phyloP scores from a whole-genome alignment of 371 early-diverging fungal species.

The Enterocytospora artemiae region DNA sequence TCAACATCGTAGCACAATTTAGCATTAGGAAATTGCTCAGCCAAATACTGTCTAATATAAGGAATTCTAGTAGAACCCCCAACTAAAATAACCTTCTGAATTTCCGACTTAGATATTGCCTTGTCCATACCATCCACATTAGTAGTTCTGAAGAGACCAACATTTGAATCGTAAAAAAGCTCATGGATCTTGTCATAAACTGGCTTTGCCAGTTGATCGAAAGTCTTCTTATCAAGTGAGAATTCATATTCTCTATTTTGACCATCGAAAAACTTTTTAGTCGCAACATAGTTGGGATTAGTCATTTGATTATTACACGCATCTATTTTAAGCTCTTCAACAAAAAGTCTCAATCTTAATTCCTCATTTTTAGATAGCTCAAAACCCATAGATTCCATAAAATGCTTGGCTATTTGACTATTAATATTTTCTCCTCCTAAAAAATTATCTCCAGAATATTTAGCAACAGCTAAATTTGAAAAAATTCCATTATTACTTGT shows the following conservation, averaged over 20 bases:
- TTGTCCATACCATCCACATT: slow-evolving; percentile 19
- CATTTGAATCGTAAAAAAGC: slow-evolving; percentile 18
- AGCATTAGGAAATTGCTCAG: slow-evolving; percentile 43
- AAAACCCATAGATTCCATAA: slow-evolving; percentile 74
- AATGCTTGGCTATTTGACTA: slow-evolving; percentile 76
- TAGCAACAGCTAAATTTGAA: slow-evolving; percentile 61
- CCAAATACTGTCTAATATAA: slow-evolving; percentile 48
- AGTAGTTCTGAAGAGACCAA: slow-evolving; percentile 16
- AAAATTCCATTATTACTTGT: slow-evolving; percentile 73
- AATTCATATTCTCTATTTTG: slow-evolving; percentile 63
- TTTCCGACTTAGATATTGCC: slow-evolving; percentile 13
- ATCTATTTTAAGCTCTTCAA: slow-evolving; percentile 51
- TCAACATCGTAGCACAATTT: slow-evolving; percentile 47
- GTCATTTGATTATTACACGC: slow-evolving; percentile 43
- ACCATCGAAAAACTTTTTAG: slow-evolving; percentile 69
- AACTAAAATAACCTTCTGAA: slow-evolving; percentile 52
- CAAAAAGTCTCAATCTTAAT: slow-evolving; percentile 35
- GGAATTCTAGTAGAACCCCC: slow-evolving; percentile 58
- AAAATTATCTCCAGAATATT: slow-evolving; percentile 78
- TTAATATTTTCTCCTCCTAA: slow-evolving; percentile 95
- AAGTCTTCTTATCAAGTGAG: slow-evolving; percentile 36
- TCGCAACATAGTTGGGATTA: slow-evolving; percentile 63
- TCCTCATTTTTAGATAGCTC: slow-evolving; percentile 53
- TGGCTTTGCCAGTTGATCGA: slow-evolving; percentile 37
- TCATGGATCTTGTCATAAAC: slow-evolving; percentile 40